Conservation (phyloP, 139 green algal species). For the Micromonas pusilla region DNA sequence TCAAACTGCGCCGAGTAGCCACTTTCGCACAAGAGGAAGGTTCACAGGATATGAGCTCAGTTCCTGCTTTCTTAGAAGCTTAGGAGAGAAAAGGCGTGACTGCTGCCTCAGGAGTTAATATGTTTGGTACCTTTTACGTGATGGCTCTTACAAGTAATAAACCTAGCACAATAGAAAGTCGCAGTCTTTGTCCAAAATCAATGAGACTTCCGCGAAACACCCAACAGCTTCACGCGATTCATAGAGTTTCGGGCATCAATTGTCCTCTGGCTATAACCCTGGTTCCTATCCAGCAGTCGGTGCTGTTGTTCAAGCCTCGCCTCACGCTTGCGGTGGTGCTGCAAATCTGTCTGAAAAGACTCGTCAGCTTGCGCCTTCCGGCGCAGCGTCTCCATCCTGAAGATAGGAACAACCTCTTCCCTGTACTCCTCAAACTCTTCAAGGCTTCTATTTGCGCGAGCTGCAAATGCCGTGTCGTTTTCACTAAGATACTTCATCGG, state of each 20-base stretch:
- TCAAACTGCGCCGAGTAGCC: not conserved
- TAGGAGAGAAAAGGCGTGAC: no score
- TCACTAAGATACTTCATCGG: slow-evolving; percentile 43
- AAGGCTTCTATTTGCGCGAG: slow-evolving; percentile 23
- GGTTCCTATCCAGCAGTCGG: not conserved
- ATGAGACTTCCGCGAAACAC: not conserved
- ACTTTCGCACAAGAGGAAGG: not conserved
- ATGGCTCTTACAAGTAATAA: not conserved
- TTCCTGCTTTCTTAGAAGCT: no score
- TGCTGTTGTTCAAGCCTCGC: not conserved
- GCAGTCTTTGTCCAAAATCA: not conserved
- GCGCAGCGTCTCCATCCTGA: no score
- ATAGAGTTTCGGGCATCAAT: not conserved
- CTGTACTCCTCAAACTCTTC: slow-evolving; percentile 26
- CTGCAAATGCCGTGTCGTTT: slow-evolving; percentile 45
- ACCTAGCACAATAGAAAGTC: not conserved
- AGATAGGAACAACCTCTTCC: not conserved
- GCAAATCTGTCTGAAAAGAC: not conserved
- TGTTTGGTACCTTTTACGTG: no score
- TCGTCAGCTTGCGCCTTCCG: no score
- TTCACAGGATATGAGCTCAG: not conserved
- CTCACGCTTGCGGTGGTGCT: not conserved
- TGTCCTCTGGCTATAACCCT: not conserved
- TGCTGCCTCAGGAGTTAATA: no score
- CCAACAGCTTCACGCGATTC: not conserved